A percentile compares a stretch with the other conserved stretches of the same genome.
These are phyloP conservation scores for Xerocomellus amylosporus DNA, from an alignment of 768 basidiomycete species.

Conservation along the genomic window DNA sequence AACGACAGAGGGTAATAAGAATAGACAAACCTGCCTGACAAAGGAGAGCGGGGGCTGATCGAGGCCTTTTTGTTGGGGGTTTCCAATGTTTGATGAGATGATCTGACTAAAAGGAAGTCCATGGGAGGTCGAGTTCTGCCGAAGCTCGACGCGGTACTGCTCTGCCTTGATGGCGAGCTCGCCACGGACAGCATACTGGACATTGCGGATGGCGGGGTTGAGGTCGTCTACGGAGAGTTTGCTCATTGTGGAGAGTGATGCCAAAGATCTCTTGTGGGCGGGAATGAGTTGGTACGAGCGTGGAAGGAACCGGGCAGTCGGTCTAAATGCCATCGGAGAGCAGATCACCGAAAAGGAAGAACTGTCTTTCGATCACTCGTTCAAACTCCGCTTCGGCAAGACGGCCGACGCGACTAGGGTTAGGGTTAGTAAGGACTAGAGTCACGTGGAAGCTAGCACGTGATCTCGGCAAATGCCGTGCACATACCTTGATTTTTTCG, in stretches of 20 bases:
- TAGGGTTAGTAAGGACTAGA: no score
- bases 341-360: not conserved
- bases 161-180: conserved; percentile 96
- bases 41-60: conserved; percentile 94
- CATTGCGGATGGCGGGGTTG: conserved; percentile 81
- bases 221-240: conserved; percentile 66
- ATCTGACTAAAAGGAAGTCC: conserved; percentile 82
- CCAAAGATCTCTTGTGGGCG: not conserved
- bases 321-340: conserved; percentile 13
- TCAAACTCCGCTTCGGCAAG: no score
- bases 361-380: no score
- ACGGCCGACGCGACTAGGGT: not conserved
- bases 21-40: conserved; percentile 72
- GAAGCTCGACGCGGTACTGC: conserved; percentile 68
- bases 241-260: conserved; percentile 39
- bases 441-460: not conserved
- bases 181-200: conserved; percentile 96
- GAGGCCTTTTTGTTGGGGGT: conserved; percentile 94
- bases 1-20: not conserved
- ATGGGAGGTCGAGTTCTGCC: conserved; percentile 41
- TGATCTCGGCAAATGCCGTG: conserved; percentile 10
- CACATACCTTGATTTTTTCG: conserved; percentile 22
- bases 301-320: conserved; percentile 2
- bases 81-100: conserved; percentile 96
- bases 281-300: not conserved